Base-by-base conservation (phyloP, 306 rosid species). In the Trifolium repens region DNA sequence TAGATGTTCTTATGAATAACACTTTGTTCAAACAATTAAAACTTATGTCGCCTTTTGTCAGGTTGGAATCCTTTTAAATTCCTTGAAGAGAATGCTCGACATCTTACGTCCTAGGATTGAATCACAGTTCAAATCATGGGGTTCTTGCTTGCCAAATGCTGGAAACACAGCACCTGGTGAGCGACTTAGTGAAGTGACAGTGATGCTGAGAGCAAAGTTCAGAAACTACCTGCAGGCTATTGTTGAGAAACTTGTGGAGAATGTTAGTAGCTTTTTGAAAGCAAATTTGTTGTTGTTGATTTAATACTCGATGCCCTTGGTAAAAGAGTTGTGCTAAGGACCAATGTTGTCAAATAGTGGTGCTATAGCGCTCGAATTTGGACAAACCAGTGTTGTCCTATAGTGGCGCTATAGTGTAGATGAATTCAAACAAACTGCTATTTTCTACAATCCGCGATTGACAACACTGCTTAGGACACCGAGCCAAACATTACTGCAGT, bases 171-270 rank as follows among this genome's bases (percentile, higher is more conserved):
- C 85, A 75, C 98, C 99, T 58, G 99, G 98, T 68, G 99, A 96
- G 82, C 88, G 93, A 78, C 98, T 96, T 54, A 96, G 98, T 64
- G 99, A 96, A 86, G 99, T 96, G 59, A 89, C 99, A 3, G 99
- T 96, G 78, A 96, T 96, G 98, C 84, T 92, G 73, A 90, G 99
- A 78, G 91, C 99, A 2, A 96, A 96, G 84, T 96, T 96, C 71
- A 87, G 97, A 87, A 92, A 88, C 76, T 89, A 92, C 79, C 16
- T 96, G 37, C 99, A 92, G 78, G 97, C 96, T 53, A 88, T 89
- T 7, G 97, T 92, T 77, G 99, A 96, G 83, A 96, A 90, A 75
- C 96, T 96, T 5, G 82, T 76, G 12, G 99, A 90, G 73, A 96
- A 96, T 85, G 99, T 96, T 73, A 78, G 97, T 89, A 75, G 65